Evolutionary conservation across 306 rosid species (phyloP), one percentile per base, ranked within the genome.

Genomic region (Malus fusca): DNA sequence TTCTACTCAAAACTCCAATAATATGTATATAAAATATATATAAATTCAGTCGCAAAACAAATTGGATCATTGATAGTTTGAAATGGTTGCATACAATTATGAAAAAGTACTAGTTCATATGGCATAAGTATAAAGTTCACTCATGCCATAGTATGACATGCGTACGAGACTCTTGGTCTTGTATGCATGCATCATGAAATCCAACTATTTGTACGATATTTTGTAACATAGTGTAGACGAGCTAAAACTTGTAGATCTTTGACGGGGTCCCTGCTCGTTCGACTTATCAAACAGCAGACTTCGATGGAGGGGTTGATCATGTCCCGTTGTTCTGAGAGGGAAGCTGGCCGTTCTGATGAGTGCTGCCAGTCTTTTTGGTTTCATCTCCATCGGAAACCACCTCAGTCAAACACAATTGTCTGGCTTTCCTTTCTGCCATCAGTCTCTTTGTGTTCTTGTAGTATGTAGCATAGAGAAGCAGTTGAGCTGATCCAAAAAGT

Each of bases 381-480:
- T 76, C 55, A 56, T 40, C 66, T 37, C 25, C 66, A 2, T 40
- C 74, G 6, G 62, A 46, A 17, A 52, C 69, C 59, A 77, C 75
- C 48, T 35, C 73, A 2, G 79, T 66, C 42, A 75, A 53, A 68
- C 31, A 53, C 22, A 75, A 3, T 31, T 69, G 35, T 22, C 74
- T 77, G 17, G 30, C 79, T 77, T 86, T 85, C 82, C 96, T 86
- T 13, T 80, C 92, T 1, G 91, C 96, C 10, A 92, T 74, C 44
- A 75, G 83, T 48, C 85, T 62, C 76, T 89, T 71, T 0, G 99
- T 95, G 0, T 97, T 89, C 78, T 87, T 90, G 90, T 90, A 92
- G 74, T 77, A 95, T 40, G 96, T 82, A 23, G 91, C 99, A 52
- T 92, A 95, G 12, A 95, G 86, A 74, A 85, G 40, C 80, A 95